Evolutionary conservation across 176 grass and related monocot genomes (phyloP), one percentile per base, ranked within the genome.

Genomic region (Oryza rufipogon): DNA sequence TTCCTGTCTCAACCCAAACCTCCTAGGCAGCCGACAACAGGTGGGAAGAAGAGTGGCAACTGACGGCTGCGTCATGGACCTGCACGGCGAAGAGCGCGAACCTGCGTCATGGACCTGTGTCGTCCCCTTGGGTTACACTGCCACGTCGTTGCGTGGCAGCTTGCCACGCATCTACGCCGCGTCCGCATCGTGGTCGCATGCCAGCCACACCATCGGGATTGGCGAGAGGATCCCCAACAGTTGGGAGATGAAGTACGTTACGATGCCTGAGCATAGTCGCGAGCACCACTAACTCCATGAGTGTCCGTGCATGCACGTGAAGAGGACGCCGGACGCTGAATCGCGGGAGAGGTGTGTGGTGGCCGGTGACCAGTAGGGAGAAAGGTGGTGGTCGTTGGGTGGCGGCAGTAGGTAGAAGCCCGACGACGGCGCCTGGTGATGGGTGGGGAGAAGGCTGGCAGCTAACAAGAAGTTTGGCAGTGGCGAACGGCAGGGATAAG

Each of bases 251-350:
- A 91, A 96, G 94, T 96, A 93, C 11, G 88, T 96, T 66, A 51
- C 76, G 72, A n/a, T 88, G 94, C 0, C 81, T 81, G 16, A 96
- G 88, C 1, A 91, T 88, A 28, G 82, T 85, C 14, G 91, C 70
- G 34, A 96, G 94, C n/a, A 85, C 86, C 34, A 96, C 90, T 7
- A 91, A 88, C 77, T 96, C 91, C 91, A 96, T 88, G 65, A 91
- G 90, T 41, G 91, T 95, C 12, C 93, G 83, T 98, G 96, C 49
- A 89, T 98, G 91, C 96, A 98, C 14, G 92, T 93, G 79, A 92
- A 98, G 74, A 98, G 87, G 42, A 95, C 89, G 19, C 93, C 87
- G 10, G 78, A 56, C 46, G 7, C 5, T 36, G 30, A 32, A 32
- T 32, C 30, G 2, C 30, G 30, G 30, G 30, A 32, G 30, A 32